Conservation (phyloP, 768 basidiomycete species). For the Xanthoconium purpureum region DNA sequence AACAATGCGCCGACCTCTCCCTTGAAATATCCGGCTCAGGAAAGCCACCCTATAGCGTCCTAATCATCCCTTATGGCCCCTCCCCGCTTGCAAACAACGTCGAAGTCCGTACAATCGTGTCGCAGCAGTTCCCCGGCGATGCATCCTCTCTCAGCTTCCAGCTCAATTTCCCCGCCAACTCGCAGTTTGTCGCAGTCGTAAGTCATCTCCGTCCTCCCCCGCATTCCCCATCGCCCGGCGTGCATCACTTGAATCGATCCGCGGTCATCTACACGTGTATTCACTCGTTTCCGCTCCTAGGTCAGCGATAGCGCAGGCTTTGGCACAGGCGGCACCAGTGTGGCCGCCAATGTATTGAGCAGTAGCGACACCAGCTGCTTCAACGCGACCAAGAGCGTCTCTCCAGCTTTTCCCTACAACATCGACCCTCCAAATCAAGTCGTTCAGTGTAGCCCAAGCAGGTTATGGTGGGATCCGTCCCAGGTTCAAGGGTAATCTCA, state of each 20-base stretch:
- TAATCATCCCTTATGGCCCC: slow-evolving; percentile 67
- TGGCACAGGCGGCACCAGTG: slow-evolving; percentile 74
- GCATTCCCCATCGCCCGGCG: neutral
- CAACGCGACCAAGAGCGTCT: slow-evolving; percentile 44
- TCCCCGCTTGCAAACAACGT: slow-evolving; percentile 56
- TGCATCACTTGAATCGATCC: neutral
- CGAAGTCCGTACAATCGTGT: slow-evolving; percentile 62
- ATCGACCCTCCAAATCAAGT: slow-evolving; percentile 61
- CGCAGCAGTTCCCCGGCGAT: slow-evolving; percentile 47
- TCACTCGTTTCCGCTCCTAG: slow-evolving; percentile 28
- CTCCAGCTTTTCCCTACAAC: slow-evolving; percentile 56
- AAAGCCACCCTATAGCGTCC: slow-evolving; percentile 61
- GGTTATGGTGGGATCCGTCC: slow-evolving; percentile 62
- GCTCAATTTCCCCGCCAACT: slow-evolving; percentile 62
- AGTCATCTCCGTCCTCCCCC: slow-evolving; percentile 29
- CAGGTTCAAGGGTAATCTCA: slow-evolving; percentile 51
- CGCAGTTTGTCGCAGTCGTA: slow-evolving; percentile 76
- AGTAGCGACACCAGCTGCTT: slow-evolving; percentile 61
- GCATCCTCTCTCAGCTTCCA: slow-evolving; percentile 46
- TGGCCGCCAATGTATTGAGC: slow-evolving; percentile 50
- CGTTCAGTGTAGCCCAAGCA: slow-evolving; percentile 59
- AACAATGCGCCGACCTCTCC: slow-evolving; percentile 65
- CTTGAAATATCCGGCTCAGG: slow-evolving; percentile 60
- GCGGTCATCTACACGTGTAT: neutral
- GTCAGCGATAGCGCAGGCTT: slow-evolving; percentile 60